phyloP scores from a whole-genome alignment of 1,139 yeast species.

The Protomyces lactucae-debilis region DNA sequence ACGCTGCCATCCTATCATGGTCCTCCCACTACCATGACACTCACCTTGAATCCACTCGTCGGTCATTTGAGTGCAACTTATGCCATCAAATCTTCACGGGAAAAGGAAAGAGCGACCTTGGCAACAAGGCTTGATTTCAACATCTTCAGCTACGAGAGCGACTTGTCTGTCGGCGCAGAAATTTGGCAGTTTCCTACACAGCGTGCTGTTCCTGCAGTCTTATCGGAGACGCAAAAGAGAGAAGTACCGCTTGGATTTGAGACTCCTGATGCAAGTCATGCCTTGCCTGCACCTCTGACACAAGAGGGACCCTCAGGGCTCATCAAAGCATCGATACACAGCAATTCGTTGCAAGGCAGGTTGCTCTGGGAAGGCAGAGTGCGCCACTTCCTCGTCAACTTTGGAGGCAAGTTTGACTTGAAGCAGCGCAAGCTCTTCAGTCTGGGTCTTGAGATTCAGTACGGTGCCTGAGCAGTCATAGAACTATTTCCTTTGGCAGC shows the following conservation, averaged over 20 bases:
- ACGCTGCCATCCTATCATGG: constrained; percentile 84
- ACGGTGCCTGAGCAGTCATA: constrained; percentile 27
- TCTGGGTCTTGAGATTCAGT: constrained; percentile 33
- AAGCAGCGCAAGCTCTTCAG: constrained; percentile 5
- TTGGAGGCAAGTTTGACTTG: constrained; percentile 48
- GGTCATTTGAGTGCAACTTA: constrained; percentile 90
- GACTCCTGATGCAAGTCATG: constrained; percentile 1
- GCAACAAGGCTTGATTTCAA: constrained; percentile 79
- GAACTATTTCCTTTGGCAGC: too few relatives aligned
- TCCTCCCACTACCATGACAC: constrained; percentile 80
- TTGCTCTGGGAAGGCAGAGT: constrained; percentile 84
- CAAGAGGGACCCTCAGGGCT: constrained; percentile 46
- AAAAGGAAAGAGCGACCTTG: constrained; percentile 4
- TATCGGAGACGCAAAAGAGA: not conserved
- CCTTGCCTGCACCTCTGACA: constrained; percentile 39
- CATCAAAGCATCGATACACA: constrained; percentile 68
- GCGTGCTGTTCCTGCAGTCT: not conserved
- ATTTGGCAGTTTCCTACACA: constrained; percentile 50
- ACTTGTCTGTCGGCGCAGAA: constrained; percentile 80
- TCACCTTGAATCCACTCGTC: constrained; percentile 81
- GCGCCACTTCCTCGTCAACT: constrained; percentile 70
- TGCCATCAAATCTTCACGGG: constrained; percentile 56
- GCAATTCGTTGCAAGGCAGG: constrained; percentile 52
- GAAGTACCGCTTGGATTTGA: constrained; percentile 8
- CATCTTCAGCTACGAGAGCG: constrained; percentile 82